Conservation (phyloP, 2,329 filamentous ascomycete genomes). For the Pestalotiopsis sp. region DNA sequence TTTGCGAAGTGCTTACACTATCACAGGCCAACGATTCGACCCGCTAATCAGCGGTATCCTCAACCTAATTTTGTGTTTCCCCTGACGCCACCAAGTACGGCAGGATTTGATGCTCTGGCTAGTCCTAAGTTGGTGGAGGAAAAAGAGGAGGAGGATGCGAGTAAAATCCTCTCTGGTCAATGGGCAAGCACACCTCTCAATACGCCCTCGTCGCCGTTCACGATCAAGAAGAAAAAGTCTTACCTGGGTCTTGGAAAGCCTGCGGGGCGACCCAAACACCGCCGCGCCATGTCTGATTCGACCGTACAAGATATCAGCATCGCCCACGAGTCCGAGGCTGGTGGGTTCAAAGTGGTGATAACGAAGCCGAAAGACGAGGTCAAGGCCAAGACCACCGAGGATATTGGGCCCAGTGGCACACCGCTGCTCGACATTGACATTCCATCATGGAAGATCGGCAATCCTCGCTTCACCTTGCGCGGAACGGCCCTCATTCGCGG, state of each 20-base stretch:
- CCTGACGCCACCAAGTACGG: conserved; percentile 61
- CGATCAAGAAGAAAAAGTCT: not conserved
- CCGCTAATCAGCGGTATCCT: conserved; percentile 62
- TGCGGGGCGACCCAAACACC: conserved; percentile 45
- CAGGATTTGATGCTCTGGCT: conserved; percentile 52
- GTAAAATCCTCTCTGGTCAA: conserved; percentile 36
- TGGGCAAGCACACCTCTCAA: conserved; percentile 44
- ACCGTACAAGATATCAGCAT: conserved; percentile 67
- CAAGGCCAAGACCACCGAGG: conserved; percentile 66
- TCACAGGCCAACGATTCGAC: conserved; percentile 61
- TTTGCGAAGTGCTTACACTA: conserved; percentile 19
- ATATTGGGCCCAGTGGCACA: conserved; percentile 44
- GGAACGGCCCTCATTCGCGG: conserved; percentile 79
- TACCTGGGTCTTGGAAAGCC: conserved; percentile 8
- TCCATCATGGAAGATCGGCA: conserved; percentile 82
- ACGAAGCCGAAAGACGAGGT: conserved; percentile 66
- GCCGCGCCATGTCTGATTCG: conserved; percentile 75
- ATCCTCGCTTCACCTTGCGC: conserved; percentile 75
- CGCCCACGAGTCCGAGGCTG: conserved; percentile 59
- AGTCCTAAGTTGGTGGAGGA: conserved; percentile 31
- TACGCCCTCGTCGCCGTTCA: conserved; percentile 29
- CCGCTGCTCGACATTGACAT: conserved; percentile 75
- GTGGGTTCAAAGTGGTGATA: conserved; percentile 80
- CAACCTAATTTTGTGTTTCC: conserved; percentile 64
- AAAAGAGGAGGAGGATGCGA: conserved; percentile 22